phyloP scores from a whole-genome alignment of 345 rosid genomes.

The Citrus inodora region DNA sequence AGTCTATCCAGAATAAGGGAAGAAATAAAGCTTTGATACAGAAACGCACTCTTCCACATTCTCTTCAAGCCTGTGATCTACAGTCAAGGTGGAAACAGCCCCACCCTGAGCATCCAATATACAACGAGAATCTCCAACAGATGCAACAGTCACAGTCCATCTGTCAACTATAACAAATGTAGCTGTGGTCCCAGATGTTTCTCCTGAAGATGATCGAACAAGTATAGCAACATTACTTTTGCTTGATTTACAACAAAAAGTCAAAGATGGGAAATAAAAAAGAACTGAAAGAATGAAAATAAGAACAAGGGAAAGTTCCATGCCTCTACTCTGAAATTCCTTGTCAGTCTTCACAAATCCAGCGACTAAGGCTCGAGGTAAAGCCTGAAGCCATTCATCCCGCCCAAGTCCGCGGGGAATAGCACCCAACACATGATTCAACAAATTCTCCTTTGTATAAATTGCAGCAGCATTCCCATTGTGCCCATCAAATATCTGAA shows the following conservation, averaged over 20 bases:
- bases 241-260: not conserved
- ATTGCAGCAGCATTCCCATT: conserved; percentile 93
- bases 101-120: conserved; percentile 74
- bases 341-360: conserved; percentile 95
- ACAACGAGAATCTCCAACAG: conserved; percentile 94
- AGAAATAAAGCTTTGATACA: conserved; percentile 15
- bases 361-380: conserved; percentile 84
- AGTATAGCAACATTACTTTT: conserved; percentile 11
- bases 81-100: conserved; percentile 65
- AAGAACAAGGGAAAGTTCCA: conserved; percentile 8
- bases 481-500: conserved; percentile 89
- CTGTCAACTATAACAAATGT: conserved; percentile 89
- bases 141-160: conserved; percentile 93
- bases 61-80: conserved; percentile 90
- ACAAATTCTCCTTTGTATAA: conserved; percentile 66
- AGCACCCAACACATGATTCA: conserved; percentile 67
- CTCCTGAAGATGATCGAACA: conserved; percentile 46
- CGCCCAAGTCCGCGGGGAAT: conserved; percentile 67
- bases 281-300: conserved; percentile 2
- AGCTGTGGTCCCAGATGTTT: conserved; percentile 84
- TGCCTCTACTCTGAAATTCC: conserved; percentile 90
- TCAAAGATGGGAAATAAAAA: not conserved
- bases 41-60: conserved; percentile 71
- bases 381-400: conserved; percentile 87
- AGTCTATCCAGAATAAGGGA: not conserved